Percentiles rank a stretch among this genome's conserved stretches.
phyloP scores from a whole-genome alignment of 768 basidiomycete species.

The Roridomyces roridus region DNA sequence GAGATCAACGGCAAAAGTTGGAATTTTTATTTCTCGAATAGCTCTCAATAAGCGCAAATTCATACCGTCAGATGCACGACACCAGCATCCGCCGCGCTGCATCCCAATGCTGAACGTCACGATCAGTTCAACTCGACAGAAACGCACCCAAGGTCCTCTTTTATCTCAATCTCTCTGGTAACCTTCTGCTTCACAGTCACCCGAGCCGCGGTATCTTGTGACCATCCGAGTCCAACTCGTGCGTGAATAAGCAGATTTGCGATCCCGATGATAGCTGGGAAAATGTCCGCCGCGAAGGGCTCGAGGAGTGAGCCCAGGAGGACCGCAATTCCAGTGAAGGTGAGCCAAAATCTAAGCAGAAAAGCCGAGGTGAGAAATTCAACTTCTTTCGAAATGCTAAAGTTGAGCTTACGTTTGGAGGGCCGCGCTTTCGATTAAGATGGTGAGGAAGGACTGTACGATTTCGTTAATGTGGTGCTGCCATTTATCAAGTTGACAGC shows the following conservation, averaged over 20 bases:
- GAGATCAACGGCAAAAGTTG: too few relatives aligned
- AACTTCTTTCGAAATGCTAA: too few relatives aligned
- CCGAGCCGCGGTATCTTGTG: background rate
- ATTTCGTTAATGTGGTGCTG: background rate
- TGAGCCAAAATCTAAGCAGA: background rate
- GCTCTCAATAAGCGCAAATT: too few relatives aligned
- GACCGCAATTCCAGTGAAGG: background rate
- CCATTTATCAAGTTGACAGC: background rate
- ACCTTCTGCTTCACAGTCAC: too few relatives aligned
- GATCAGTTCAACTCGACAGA: too few relatives aligned
- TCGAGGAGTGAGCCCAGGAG: background rate
- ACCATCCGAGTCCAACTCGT: constrained; percentile 1
- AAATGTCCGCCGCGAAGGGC: background rate
- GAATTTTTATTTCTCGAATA: too few relatives aligned
- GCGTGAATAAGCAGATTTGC: constrained; percentile 3
- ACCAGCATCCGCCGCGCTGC: too few relatives aligned
- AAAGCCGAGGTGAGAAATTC: too few relatives aligned
- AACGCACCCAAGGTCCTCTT: too few relatives aligned
- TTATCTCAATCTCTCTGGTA: too few relatives aligned
- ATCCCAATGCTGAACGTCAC: too few relatives aligned
- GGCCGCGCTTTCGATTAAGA: constrained; percentile 7
- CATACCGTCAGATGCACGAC: too few relatives aligned
- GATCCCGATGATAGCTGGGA: background rate
- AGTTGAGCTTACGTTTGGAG: constrained; percentile 14
- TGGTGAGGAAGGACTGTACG: constrained; percentile 3